phyloP scores from a whole-genome alignment of 1,284 basidiomycete genomes.

The Puccinia hordei region DNA sequence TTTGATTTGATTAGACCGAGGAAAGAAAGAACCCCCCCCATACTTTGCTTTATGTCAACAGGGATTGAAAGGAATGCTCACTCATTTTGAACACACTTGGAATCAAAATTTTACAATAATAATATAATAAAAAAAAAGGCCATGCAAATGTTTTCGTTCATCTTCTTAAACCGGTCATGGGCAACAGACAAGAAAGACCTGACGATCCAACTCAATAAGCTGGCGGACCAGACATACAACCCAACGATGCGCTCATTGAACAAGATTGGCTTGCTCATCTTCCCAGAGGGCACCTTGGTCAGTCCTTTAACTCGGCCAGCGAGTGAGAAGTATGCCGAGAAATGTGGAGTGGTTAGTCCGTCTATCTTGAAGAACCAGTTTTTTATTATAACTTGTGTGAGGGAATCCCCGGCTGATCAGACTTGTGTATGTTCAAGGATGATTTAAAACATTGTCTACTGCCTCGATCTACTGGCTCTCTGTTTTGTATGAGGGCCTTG shows the following conservation, averaged over 20 bases:
- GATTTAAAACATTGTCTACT: slow-evolving; percentile 79
- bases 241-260: slow-evolving; percentile 62
- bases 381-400: too few relatives aligned
- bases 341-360: slow-evolving; percentile 72
- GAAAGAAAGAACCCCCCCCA: too few relatives aligned
- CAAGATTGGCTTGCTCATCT: slow-evolving; percentile 80
- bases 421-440: slow-evolving; percentile 67
- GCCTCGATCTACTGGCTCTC: slow-evolving; percentile 85
- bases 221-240: slow-evolving; percentile 60
- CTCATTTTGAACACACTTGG: neutral
- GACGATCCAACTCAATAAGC: slow-evolving; percentile 65
- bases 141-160: slow-evolving; percentile 90
- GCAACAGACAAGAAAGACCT: slow-evolving; percentile 73
- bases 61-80: too few relatives aligned
- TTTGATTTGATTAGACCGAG: neutral
- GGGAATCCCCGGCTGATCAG: too few relatives aligned
- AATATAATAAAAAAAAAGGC: slow-evolving; percentile 63
- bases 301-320: slow-evolving; percentile 77
- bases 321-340: slow-evolving; percentile 80
- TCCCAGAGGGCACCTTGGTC: slow-evolving; percentile 89
- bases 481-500: slow-evolving; percentile 79
- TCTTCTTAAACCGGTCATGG: slow-evolving; percentile 84
- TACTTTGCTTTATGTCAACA: too few relatives aligned
- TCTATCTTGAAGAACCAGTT: too few relatives aligned
- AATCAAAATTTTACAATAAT: too few relatives aligned